Evolutionary conservation across 352 stramenopile genomes (phyloP).

Genomic region (Halophytophthora batemanensis): DNA sequence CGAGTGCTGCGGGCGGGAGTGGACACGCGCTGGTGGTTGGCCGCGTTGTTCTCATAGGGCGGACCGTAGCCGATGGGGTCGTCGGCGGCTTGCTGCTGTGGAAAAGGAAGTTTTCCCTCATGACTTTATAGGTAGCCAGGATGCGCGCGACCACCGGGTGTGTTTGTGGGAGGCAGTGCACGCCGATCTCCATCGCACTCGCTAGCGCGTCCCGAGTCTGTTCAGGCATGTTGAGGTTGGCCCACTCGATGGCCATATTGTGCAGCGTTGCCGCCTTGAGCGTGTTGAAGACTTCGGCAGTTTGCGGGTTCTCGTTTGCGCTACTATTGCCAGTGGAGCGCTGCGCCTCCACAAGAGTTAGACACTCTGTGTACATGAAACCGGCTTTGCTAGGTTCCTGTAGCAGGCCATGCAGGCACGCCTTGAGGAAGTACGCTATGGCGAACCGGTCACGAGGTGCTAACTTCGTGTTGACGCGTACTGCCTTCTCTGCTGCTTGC

Average conservation of each 20-base stretch:
- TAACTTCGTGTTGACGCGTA: conserved; percentile 61
- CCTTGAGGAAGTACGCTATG: conserved; percentile 61
- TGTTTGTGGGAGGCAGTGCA: conserved; percentile 43
- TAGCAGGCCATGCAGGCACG: conserved; percentile 55
- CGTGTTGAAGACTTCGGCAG: conserved; percentile 40
- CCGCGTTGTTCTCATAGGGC: not conserved
- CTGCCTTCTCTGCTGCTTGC: conserved; percentile 54
- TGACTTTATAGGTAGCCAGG: conserved; percentile 66
- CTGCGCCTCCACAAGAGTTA: conserved; percentile 38
- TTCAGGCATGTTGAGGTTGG: conserved; percentile 58
- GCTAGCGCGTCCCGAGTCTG: conserved; percentile 54
- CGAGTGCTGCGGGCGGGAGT: conserved; percentile 3
- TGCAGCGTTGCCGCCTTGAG: conserved; percentile 59
- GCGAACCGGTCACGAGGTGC: conserved; percentile 43
- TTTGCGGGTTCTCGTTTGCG: conserved; percentile 15
- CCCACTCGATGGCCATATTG: conserved; percentile 74
- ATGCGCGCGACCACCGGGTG: conserved; percentile 56
- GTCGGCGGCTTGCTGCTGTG: conserved; percentile 14
- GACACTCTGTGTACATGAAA: conserved; percentile 61
- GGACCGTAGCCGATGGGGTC: not conserved
- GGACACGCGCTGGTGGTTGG: conserved; percentile 8
- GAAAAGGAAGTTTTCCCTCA: conserved; percentile 66
- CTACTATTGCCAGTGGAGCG: conserved; percentile 6
- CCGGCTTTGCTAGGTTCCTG: conserved; percentile 56
- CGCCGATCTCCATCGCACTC: conserved; percentile 59